Evolutionary conservation across 2,329 filamentous ascomycete genomes (phyloP).

Genomic region (Pyricularia grisea): DNA sequence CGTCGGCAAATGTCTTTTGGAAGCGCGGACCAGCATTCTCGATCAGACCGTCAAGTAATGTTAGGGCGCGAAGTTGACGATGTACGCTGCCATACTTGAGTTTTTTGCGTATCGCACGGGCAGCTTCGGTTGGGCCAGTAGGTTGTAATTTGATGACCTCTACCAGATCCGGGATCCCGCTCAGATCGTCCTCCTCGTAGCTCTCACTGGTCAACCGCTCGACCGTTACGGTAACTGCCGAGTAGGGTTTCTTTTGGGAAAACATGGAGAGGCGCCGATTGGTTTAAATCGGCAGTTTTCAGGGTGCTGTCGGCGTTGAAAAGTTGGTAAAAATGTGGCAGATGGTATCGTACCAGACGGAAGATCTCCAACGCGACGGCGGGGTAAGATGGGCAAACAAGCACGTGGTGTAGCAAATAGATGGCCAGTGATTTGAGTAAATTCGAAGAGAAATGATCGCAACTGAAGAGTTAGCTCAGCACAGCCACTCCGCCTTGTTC

Average conservation of each 20-base stretch:
- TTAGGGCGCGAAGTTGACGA: constrained; percentile 79
- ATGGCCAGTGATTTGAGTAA: background rate
- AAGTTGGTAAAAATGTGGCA: background rate
- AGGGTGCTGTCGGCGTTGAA: background rate
- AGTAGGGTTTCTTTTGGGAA: constrained; percentile 71
- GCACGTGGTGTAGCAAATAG: background rate
- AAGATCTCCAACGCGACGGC: background rate
- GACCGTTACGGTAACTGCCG: constrained; percentile 85
- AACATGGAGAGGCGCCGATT: background rate
- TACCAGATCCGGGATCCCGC: constrained; percentile 86
- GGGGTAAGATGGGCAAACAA: background rate
- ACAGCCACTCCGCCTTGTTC: background rate
- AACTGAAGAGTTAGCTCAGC: background rate
- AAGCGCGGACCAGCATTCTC: constrained; percentile 88
- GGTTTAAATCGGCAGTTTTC: background rate
- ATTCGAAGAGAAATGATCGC: background rate
- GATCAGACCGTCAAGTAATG: constrained; percentile 84
- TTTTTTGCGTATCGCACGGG: constrained; percentile 90
- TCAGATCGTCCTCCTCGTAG: constrained; percentile 83
- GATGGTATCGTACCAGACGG: background rate
- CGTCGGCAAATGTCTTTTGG: constrained; percentile 79
- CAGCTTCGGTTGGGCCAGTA: constrained; percentile 79
- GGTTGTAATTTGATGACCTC: constrained; percentile 87
- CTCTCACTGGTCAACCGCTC: constrained; percentile 84
- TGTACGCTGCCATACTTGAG: constrained; percentile 97